These are phyloP conservation scores for Candida vaughaniae DNA, from an alignment of 805 yeast genomes.

Conservation along the genomic window DNA sequence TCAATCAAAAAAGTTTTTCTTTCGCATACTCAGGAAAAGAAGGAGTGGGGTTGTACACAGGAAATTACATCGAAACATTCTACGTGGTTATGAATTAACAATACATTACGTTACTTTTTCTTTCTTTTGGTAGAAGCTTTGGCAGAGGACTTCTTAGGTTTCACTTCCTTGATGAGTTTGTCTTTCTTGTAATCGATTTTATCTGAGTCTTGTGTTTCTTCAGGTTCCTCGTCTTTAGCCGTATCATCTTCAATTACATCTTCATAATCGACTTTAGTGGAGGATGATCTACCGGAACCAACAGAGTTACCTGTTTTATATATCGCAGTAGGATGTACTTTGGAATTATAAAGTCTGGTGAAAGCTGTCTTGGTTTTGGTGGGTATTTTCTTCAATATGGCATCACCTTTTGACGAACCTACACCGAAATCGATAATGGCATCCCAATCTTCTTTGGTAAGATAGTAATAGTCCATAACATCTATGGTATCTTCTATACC, in stretches of 20 bases:
- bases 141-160: constrained; percentile 30
- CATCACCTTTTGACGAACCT: constrained; percentile 48
- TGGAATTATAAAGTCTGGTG: constrained; percentile 78
- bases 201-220: constrained; percentile 45
- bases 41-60: no score
- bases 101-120: constrained; percentile 2
- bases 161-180: constrained; percentile 55
- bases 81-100: no score
- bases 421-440: constrained; percentile 78
- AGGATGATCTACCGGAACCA: constrained; percentile 16
- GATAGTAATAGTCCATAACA: constrained; percentile 79
- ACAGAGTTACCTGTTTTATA: constrained; percentile 69
- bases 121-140: constrained; percentile 5
- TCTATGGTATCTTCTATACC: constrained; percentile 67
- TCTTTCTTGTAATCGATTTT: constrained; percentile 57
- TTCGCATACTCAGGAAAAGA: no score
- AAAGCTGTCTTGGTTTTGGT: constrained; percentile 81
- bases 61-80: no score
- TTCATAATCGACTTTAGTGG: constrained; percentile 59
- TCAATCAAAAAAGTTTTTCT: no score
- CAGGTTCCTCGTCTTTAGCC: constrained; percentile 36
- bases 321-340: constrained; percentile 81
- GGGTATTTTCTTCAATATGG: constrained; percentile 58
- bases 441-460: constrained; percentile 94
- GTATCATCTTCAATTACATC: constrained; percentile 68